Evolutionary conservation across 495 filamentous ascomycete genomes (phyloP), one percentile per base, ranked within the genome.

Genomic region (Halenospora varia): DNA sequence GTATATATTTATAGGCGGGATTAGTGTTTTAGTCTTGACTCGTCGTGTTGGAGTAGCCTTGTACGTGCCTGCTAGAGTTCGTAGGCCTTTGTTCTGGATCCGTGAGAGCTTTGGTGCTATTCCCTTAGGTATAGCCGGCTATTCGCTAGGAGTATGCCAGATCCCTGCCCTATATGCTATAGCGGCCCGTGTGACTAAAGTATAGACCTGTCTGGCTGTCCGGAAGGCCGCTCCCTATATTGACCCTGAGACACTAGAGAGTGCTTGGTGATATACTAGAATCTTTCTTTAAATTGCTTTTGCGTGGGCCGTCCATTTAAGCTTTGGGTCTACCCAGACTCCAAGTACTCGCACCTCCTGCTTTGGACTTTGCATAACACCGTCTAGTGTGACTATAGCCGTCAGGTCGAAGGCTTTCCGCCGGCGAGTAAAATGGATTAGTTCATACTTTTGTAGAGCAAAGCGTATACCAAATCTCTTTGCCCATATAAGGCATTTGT

Each of bases 371-470:
- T 35, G 29, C 6, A 35, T 35, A 4, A 13, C 29, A 4, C 29
- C 29, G 6, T 35, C 29, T 4, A 35, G 29, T 4, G 4, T 13
- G 4, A 35, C 29, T 13, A 13, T 6, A 13, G 29, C 29, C 13
- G 29, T 6, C 29, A 35, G 13, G 29, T 35, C 29, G 29, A 35
- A 35, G 6, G 29, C 29, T 35, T 35, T 35, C 29, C 29, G 4
- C 13, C 6, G 26, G 51, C 48, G 57, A 3, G 59, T 69, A 42
- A 66, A 68, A 49, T 69, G 58, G 56, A 62, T 60, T 18, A 61
- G 55, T 42, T 55, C 44, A 20, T 63, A 65, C 42, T 66, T 66
- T 17, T 55, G 46, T 22, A 47, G 62, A 41, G 48, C 54, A 23
- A 66, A 69, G 17, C 23, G 25, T 8, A 60, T 62, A 29, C 60